Conservation (phyloP, 148 eudicot species). For the Rhododendron henanense region DNA sequence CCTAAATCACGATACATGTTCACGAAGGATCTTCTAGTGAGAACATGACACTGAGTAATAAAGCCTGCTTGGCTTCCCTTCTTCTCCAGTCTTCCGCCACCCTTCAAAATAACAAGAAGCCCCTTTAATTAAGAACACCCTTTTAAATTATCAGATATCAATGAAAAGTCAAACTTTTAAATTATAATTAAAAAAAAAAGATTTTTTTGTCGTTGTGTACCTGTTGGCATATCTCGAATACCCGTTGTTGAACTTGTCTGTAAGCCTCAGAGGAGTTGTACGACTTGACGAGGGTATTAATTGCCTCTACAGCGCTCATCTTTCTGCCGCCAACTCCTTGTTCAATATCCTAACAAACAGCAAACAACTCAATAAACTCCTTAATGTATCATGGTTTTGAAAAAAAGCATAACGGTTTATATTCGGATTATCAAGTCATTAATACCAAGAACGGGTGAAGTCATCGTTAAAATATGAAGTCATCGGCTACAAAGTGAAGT, state of each 20-base stretch:
- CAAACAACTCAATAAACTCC: background rate
- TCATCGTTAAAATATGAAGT: no score
- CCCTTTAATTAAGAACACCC: background rate
- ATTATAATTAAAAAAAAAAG: no score
- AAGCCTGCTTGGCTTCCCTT: slow-evolving; percentile 27
- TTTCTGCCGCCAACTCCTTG: background rate
- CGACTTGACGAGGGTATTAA: slow-evolving; percentile 20
- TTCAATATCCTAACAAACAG: slow-evolving; percentile 16
- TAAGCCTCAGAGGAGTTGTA: slow-evolving; percentile 22
- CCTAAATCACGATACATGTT: slow-evolving; percentile 63
- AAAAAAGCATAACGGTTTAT: background rate
- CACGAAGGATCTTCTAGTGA: slow-evolving; percentile 45
- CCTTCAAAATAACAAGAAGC: slow-evolving; percentile 7
- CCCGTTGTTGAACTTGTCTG: slow-evolving; percentile 8
- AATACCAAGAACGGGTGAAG: background rate
- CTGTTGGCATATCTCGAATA: slow-evolving; percentile 23
- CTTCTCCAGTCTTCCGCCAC: slow-evolving; percentile 15
- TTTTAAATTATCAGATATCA: background rate
- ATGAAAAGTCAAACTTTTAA: background rate
- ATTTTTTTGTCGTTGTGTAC: slow-evolving; percentile 8
- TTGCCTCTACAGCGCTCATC: slow-evolving; percentile 13
- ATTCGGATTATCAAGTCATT: no score
- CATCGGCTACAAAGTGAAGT: background rate
- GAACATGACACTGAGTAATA: slow-evolving; percentile 30
- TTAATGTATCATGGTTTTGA: background rate